Percentiles rank a stretch among this genome's conserved stretches.
phyloP scores from a whole-genome alignment of 2,329 filamentous ascomycete genomes.

The Periconia macrospinosa region DNA sequence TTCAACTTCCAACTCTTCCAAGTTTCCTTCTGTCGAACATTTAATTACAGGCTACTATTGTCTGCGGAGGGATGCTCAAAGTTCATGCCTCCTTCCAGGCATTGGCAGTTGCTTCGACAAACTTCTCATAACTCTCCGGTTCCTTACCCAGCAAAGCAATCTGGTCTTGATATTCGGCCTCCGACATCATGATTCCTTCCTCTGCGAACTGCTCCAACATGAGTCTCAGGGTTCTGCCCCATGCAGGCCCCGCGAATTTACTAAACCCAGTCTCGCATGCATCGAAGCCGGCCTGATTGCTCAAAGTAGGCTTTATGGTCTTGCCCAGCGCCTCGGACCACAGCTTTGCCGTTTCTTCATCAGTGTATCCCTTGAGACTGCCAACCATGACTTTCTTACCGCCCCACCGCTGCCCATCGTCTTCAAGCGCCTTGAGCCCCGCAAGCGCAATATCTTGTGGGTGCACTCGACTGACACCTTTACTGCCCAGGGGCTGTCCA shows the following conservation, averaged over 20 bases:
- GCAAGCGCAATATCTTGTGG: constrained; percentile 7
- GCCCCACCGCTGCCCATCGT: constrained; percentile 7
- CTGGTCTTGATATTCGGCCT: constrained; percentile 1
- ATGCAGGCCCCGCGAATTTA: neutral
- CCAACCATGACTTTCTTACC: constrained; percentile 10
- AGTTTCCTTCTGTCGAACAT: neutral
- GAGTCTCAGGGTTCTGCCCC: neutral
- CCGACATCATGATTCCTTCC: neutral
- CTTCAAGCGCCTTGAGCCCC: constrained; percentile 2
- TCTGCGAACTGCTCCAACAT: constrained; percentile 3
- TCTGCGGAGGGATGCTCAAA: neutral
- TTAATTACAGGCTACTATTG: neutral
- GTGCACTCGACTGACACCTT: constrained; percentile 7
- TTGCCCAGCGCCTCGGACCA: constrained; percentile 9
- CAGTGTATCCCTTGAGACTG: constrained; percentile 2
- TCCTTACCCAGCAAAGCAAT: constrained; percentile 4
- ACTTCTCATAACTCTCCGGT: constrained; percentile 5
- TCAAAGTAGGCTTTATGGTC: neutral
- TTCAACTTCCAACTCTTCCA: neutral
- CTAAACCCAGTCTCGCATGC: neutral
- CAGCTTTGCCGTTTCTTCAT: constrained; percentile 2
- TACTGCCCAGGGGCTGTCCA: neutral
- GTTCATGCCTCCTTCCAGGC: neutral
- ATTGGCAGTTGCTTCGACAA: neutral
- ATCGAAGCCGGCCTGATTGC: constrained; percentile 1